Conservation (phyloP, 106 monocot genomes). For the Iris macrosiphon region DNA sequence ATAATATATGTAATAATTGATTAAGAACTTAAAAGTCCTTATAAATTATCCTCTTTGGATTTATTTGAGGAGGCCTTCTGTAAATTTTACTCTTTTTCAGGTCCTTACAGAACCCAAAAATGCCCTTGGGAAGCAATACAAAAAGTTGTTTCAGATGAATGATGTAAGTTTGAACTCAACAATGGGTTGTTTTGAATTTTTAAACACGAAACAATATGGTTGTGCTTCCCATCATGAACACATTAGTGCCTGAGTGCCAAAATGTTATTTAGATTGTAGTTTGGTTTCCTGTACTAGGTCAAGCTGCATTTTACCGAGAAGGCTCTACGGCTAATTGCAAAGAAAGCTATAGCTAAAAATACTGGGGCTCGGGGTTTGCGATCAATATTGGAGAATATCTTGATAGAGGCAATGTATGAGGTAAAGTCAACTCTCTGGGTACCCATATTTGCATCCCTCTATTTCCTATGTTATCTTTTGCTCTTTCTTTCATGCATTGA, state of each 20-base stretch:
- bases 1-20: not conserved
- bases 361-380: conserved; percentile 78
- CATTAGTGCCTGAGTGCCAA: not conserved
- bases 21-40: not conserved
- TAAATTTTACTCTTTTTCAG: conserved; percentile 38
- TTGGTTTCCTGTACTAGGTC: conserved; percentile 29
- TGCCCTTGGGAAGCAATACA: conserved; percentile 76
- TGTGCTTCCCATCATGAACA: not conserved
- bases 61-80: too few relatives aligned
- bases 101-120: conserved; percentile 79
- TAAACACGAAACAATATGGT: not conserved
- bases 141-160: conserved; percentile 83
- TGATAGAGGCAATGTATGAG: conserved; percentile 89
- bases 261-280: not conserved
- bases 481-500: not conserved
- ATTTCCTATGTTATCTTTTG: not conserved
- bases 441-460: not conserved
- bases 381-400: conserved; percentile 64
- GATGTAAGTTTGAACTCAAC: conserved; percentile 35
- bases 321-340: conserved; percentile 60
- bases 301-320: conserved; percentile 69
- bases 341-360: conserved; percentile 64
- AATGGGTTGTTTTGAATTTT: not conserved
- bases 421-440: conserved; percentile 10
- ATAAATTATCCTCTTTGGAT: too few relatives aligned